Conservation (phyloP, 148 eudicot genomes). For the Fagopyrum homotropicum region DNA sequence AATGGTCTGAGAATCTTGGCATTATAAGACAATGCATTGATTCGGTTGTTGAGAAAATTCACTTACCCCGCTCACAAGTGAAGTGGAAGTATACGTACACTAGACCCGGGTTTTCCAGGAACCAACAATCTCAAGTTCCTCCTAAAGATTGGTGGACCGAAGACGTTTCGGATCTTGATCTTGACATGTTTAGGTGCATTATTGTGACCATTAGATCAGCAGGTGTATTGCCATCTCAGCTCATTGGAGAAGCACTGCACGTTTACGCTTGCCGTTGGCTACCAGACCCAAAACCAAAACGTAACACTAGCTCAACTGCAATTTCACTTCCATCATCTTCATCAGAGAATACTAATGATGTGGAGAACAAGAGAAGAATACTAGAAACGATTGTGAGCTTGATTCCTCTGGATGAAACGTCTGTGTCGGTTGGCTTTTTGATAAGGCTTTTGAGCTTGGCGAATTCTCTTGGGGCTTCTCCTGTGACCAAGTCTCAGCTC, state of each 20-base stretch:
- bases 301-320: constrained; percentile 15
- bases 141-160: constrained; percentile 81
- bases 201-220: constrained; percentile 35
- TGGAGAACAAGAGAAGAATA: constrained; percentile 22
- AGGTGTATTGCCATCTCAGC: constrained; percentile 34
- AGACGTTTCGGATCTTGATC: constrained; percentile 44
- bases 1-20: constrained; percentile 55
- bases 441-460: constrained; percentile 35
- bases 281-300: constrained; percentile 14
- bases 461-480: constrained; percentile 25
- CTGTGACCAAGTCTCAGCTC: constrained; percentile 41
- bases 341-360: constrained; percentile 14
- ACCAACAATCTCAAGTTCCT: constrained; percentile 25
- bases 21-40: constrained; percentile 54
- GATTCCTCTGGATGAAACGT: constrained; percentile 41
- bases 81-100: constrained; percentile 65
- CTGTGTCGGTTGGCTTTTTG: constrained; percentile 49
- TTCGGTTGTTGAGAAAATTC: constrained; percentile 44
- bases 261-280: constrained; percentile 53
- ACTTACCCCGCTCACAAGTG: constrained; percentile 42
- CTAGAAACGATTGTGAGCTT: constrained; percentile 41
- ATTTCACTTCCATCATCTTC: constrained; percentile 15
- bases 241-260: constrained; percentile 64
- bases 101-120: constrained; percentile 38
- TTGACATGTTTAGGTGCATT: constrained; percentile 40